phyloP scores from a whole-genome alignment of 192 early-diverging fungal species.

The Umbelopsis sp. region DNA sequence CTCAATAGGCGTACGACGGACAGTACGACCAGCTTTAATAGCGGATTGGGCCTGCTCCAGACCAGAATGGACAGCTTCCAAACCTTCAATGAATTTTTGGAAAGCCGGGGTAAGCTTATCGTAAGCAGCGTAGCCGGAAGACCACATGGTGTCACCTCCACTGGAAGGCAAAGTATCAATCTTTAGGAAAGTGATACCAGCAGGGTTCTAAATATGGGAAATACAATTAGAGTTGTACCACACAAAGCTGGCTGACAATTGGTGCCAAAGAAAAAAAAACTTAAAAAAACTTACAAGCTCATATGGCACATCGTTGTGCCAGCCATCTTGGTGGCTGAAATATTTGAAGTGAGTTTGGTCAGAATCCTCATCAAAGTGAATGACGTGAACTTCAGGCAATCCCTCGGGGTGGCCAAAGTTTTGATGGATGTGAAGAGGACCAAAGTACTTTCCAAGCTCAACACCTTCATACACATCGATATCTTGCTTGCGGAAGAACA shows the following conservation, averaged over 20 bases:
- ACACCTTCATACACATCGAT: conserved; percentile 29
- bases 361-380: conserved; percentile 31
- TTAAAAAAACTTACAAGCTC: conserved; percentile 19
- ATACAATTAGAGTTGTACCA: not conserved
- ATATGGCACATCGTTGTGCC: conserved; percentile 41
- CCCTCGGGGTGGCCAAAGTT: conserved; percentile 25
- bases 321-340: conserved; percentile 18
- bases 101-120: conserved; percentile 62
- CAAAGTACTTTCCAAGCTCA: conserved; percentile 39
- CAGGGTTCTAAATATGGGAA: conserved; percentile 23
- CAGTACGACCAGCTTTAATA: conserved; percentile 10
- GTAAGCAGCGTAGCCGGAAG: conserved; percentile 59
- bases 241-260: not conserved
- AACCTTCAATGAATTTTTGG: conserved; percentile 56
- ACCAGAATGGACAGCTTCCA: conserved; percentile 56
- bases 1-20: conserved; percentile 27
- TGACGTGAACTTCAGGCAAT: conserved; percentile 33
- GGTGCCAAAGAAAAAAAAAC: no score
- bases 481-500: conserved; percentile 42
- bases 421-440: conserved; percentile 28
- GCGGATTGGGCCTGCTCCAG: conserved; percentile 26
- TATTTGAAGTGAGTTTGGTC: not conserved
- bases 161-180: conserved; percentile 37
- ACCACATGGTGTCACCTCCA: conserved; percentile 66
- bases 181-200: conserved; percentile 36